A percentile compares a stretch with the other conserved stretches of the same genome.
Evolutionary conservation across 768 basidiomycete species (phyloP).

Genomic region (Cubamyces lactineus): DNA sequence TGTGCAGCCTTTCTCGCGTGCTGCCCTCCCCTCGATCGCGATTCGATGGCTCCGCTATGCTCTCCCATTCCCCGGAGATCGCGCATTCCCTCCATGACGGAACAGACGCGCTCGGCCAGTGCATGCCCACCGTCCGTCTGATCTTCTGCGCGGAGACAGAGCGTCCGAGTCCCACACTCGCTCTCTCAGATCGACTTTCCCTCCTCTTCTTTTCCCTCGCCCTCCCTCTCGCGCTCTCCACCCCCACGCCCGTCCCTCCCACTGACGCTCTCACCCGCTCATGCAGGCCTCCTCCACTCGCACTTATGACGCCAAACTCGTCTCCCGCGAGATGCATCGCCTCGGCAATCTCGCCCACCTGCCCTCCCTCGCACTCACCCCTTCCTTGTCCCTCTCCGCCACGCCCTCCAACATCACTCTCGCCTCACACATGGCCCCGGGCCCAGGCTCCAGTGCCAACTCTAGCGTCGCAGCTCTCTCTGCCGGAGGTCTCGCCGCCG

Average conservation of each 20-base stretch:
- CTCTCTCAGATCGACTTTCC: background rate
- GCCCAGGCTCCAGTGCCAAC: conserved; percentile 20
- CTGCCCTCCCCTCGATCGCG: too few relatives aligned
- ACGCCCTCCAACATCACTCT: conserved; percentile 50
- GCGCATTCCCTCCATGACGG: too few relatives aligned
- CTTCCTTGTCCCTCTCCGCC: conserved; percentile 55
- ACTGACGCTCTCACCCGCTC: background rate
- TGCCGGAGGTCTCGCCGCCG: conserved; percentile 42
- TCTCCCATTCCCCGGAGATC: too few relatives aligned
- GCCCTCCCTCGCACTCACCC: conserved; percentile 55
- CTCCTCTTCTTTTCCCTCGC: conserved; percentile 12
- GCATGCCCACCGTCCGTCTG: background rate
- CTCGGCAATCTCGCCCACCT: conserved; percentile 64
- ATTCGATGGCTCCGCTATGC: too few relatives aligned
- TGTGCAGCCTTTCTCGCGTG: too few relatives aligned
- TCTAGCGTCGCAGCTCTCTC: conserved; percentile 22
- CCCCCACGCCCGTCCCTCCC: too few relatives aligned
- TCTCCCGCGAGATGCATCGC: conserved; percentile 85
- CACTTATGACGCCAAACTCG: conserved; percentile 79
- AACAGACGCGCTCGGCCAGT: too few relatives aligned
- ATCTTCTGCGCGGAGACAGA: conserved; percentile 1
- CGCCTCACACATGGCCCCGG: conserved; percentile 22
- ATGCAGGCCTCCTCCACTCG: conserved; percentile 39
- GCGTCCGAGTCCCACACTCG: background rate
- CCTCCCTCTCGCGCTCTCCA: background rate